phyloP scores from a whole-genome alignment of 257 asterid species.

The Primulina tabacum region DNA sequence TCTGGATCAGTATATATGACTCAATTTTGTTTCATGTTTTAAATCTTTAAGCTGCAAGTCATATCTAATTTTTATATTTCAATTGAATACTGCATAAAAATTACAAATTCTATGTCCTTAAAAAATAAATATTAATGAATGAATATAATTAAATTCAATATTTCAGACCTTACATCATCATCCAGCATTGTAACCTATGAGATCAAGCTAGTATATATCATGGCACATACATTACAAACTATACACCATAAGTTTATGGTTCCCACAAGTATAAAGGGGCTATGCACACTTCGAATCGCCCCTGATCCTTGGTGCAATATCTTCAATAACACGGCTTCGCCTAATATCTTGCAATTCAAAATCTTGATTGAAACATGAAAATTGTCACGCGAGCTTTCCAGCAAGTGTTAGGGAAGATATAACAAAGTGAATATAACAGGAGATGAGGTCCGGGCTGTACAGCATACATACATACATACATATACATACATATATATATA shows the following conservation, averaged over 20 bases:
- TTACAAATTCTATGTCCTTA: background rate
- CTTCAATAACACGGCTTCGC: background rate
- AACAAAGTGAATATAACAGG: background rate
- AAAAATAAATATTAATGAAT: background rate
- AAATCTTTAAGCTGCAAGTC: no score
- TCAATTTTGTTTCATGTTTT: no score
- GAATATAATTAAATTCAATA: background rate
- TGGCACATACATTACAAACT: background rate
- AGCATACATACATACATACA: background rate
- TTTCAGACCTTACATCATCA: background rate
- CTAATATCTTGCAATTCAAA: background rate
- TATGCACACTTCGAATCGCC: background rate
- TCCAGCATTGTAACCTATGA: background rate
- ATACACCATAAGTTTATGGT: background rate
- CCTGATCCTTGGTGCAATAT: background rate
- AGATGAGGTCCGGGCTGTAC: background rate
- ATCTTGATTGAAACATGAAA: background rate
- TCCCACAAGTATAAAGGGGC: background rate
- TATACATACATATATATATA: slow-evolving; percentile 29
- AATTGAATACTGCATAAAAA: no score
- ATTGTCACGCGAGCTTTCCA: background rate
- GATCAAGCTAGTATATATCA: background rate
- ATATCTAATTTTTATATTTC: no score
- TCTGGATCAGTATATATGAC: no score
- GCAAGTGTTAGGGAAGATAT: background rate